phyloP scores from a whole-genome alignment of 1,139 yeast genomes.

The Saccharomyces hybrid region DNA sequence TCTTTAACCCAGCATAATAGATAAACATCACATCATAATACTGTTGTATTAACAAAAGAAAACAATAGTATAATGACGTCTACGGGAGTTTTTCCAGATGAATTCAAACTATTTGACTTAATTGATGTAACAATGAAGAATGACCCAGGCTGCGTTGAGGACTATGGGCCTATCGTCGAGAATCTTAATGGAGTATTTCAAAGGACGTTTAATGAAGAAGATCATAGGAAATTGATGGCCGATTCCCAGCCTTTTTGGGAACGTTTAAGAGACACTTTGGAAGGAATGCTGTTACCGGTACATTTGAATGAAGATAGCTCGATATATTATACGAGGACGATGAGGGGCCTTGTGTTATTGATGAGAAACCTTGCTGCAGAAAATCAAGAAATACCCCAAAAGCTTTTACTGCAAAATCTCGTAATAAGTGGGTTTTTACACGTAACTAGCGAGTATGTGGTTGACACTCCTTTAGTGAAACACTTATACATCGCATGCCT shows the following conservation, averaged over 20 bases:
- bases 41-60: not conserved
- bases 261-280: slow-evolving; percentile 9
- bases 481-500: slow-evolving; percentile 13
- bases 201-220: slow-evolving; percentile 21
- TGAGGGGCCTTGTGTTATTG: slow-evolving; percentile 32
- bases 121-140: not conserved
- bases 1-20: not conserved
- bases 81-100: slow-evolving; percentile 7
- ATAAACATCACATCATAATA: not conserved
- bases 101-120: not conserved
- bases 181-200: slow-evolving; percentile 21
- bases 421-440: not conserved
- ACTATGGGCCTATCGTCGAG: not conserved
- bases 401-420: not conserved
- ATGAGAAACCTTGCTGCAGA: slow-evolving; percentile 33
- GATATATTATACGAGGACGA: not conserved
- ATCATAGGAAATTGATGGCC: slow-evolving; percentile 19
- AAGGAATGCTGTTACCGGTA: not conserved
- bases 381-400: slow-evolving; percentile 17
- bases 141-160: not conserved
- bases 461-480: not conserved
- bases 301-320: not conserved
- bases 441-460: not conserved
- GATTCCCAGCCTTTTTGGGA: slow-evolving; percentile 17
- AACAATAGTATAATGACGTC: not conserved